Percentiles rank a stretch among this genome's conserved stretches.
phyloP scores from a whole-genome alignment of 306 rosid genomes.

The Comarum palustre region DNA sequence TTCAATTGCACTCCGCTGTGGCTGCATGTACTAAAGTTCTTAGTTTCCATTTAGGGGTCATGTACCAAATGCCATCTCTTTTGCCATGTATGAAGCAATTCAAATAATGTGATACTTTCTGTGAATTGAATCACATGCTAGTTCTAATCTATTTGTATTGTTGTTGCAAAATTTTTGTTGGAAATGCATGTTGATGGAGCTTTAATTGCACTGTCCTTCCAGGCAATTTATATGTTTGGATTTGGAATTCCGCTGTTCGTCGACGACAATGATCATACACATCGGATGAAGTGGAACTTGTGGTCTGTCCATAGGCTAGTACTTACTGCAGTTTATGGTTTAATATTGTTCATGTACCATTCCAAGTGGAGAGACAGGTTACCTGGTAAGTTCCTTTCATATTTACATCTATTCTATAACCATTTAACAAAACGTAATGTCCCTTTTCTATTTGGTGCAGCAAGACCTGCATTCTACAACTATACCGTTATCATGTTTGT shows the following conservation, averaged over 20 bases:
- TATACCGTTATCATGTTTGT: conserved; percentile 70
- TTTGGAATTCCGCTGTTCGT: conserved; percentile 75
- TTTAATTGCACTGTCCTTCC: conserved; percentile 28
- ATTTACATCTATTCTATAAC: conserved; percentile 20
- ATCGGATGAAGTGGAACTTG: conserved; percentile 69
- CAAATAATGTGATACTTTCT: neutral
- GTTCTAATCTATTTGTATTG: neutral
- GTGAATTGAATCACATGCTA: neutral
- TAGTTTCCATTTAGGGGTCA: neutral
- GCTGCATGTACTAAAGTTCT: neutral
- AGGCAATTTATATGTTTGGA: conserved; percentile 79
- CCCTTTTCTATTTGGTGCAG: conserved; percentile 40
- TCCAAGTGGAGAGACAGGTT: conserved; percentile 88
- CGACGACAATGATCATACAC: conserved; percentile 40
- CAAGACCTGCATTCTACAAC: conserved; percentile 90
- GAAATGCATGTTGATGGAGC: conserved; percentile 13
- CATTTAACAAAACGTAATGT: neutral
- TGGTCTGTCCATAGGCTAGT: conserved; percentile 80
- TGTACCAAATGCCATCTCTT: neutral
- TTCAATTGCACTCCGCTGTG: neutral
- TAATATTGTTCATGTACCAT: conserved; percentile 78
- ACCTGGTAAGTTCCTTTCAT: conserved; percentile 57
- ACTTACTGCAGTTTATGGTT: conserved; percentile 63
- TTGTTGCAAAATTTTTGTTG: neutral
- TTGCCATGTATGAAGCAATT: neutral